Evolutionary conservation across 108 stramenopile species (phyloP), one percentile per base, ranked within the genome.

Genomic region (Fistulifera solaris): DNA sequence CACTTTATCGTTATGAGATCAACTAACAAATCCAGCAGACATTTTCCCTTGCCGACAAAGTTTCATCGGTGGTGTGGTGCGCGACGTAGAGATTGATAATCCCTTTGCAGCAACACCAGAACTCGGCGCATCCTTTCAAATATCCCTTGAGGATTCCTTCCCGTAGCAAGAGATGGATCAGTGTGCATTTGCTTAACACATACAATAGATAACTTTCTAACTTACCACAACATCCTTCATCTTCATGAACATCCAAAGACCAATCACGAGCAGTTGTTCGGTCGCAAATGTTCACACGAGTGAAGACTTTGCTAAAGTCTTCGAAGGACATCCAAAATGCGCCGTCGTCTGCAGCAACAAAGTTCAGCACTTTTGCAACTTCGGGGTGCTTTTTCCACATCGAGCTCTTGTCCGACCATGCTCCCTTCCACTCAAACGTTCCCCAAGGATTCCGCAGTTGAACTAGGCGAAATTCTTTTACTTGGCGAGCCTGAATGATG

Each of bases 351-450:
- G 51, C 62, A 63, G 18, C 54, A 8, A 55, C 62, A 28, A 45
- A 40, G 8, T 55, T 55, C 4, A 63, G 42, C 41, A 54, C 43
- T 43, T 55, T 63, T 19, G 49, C 51, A 25, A 72, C 56, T n/a
- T 27, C 38, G 16, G 65, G 61, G 46, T 72, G 43, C 49, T 65
- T 48, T 15, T 53, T 48, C 71, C 71, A 72, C 21, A 23, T 13
- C 17, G 40, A 25, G 1, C 60, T 62, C 17, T 53, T 60, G 43
- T 72, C 71, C 28, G 40, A 40, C 75, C 75, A 76, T 13, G 26
- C 66, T 15, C 75, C 75, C 44, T 67, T 61, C 75, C 75, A 76
- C 59, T 76, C 75, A 43, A 42, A 54, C 12, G 54, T 61, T 14
- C 45, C 75, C 71, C 71, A 72, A 1, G 71, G 71, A 49, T 72